Evolutionary conservation across 768 basidiomycete genomes (phyloP).

Genomic region (Russula virescens): DNA sequence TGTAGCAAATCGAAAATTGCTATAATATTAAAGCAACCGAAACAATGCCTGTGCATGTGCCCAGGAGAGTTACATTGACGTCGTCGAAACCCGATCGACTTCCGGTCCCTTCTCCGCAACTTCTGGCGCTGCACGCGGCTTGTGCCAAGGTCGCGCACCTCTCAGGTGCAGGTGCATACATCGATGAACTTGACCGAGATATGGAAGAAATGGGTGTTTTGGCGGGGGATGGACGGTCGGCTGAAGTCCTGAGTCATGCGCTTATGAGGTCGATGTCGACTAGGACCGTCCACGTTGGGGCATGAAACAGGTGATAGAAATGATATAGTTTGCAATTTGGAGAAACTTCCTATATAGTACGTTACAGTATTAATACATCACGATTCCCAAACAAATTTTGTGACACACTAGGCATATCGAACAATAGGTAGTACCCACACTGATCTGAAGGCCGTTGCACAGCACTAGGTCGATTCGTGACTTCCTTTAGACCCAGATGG

Average conservation of each 20-base stretch:
- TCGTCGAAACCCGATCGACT: background rate
- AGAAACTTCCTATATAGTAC: too few relatives aligned
- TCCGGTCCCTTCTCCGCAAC: background rate
- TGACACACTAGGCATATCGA: too few relatives aligned
- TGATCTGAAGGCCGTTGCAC: too few relatives aligned
- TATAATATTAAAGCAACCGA: too few relatives aligned
- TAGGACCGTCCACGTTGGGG: background rate
- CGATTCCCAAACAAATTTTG: too few relatives aligned
- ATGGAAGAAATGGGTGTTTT: background rate
- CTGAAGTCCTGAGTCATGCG: background rate
- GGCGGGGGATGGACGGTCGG: background rate
- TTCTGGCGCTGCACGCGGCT: background rate
- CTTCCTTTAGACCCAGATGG: too few relatives aligned
- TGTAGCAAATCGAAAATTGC: too few relatives aligned
- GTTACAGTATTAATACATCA: too few relatives aligned
- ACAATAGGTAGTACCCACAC: too few relatives aligned
- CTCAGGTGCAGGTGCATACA: background rate
- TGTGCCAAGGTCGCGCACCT: background rate
- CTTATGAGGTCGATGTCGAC: background rate
- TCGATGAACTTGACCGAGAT: background rate
- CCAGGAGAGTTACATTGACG: background rate
- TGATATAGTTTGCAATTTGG: too few relatives aligned
- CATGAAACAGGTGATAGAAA: background rate
- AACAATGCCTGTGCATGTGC: background rate
- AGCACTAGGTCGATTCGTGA: too few relatives aligned